A percentile compares a stretch with the other conserved stretches of the same genome.
phyloP scores from a whole-genome alignment of 108 stramenopile species.

The Cylindrotheca closterium region DNA sequence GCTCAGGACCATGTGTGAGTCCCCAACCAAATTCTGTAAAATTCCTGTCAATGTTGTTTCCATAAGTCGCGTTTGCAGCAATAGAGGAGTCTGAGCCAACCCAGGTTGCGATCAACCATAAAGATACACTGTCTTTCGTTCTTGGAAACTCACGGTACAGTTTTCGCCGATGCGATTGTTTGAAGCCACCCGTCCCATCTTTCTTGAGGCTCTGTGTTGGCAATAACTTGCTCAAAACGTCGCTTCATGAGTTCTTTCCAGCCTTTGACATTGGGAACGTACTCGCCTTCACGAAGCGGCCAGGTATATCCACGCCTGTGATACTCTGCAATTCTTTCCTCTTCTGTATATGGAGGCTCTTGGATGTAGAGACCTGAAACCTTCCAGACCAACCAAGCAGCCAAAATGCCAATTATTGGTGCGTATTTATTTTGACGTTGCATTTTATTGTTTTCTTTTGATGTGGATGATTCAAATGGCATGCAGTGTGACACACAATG shows the following conservation, averaged over 20 bases:
- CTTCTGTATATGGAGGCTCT: conserved; percentile 30
- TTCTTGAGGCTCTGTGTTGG: conserved; percentile 26
- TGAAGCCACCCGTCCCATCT: conserved; percentile 66
- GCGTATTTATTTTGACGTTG: no score
- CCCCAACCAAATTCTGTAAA: conserved; percentile 77
- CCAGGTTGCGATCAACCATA: no score
- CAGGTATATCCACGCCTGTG: conserved; percentile 48
- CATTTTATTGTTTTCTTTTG: no score
- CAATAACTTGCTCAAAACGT: conserved; percentile 54
- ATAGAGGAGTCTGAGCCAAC: no score
- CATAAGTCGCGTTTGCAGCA: no score
- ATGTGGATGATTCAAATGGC: no score
- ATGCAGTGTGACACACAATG: no score
- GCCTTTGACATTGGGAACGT: conserved; percentile 51
- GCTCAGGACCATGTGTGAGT: conserved; percentile 51
- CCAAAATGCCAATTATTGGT: no score
- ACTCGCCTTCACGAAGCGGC: conserved; percentile 29
- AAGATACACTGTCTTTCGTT: no score
- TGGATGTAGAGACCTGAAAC: background rate
- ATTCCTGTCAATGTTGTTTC: conserved; percentile 30
- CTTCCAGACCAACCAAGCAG: background rate
- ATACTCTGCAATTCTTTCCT: conserved; percentile 49
- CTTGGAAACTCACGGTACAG: conserved; percentile 11
- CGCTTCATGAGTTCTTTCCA: conserved; percentile 50
- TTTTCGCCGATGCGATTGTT: conserved; percentile 36